phyloP scores from a whole-genome alignment of 1,284 basidiomycete genomes.

The Hemileia vastatrix region DNA sequence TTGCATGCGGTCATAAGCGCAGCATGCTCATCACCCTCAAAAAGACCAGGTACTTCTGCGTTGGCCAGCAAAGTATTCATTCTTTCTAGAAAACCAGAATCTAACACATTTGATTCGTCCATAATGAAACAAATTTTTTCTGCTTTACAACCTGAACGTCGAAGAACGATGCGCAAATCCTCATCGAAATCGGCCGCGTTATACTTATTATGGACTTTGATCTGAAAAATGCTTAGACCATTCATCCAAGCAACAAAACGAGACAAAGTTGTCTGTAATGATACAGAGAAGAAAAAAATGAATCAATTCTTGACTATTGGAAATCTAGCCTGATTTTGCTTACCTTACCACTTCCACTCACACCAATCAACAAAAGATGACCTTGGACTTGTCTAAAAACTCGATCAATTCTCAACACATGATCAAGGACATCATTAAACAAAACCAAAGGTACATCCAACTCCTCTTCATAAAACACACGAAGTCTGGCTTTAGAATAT shows the following conservation, averaged over 20 bases:
- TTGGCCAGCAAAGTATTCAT: slow-evolving; percentile 99
- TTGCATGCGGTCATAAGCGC: slow-evolving; percentile 97
- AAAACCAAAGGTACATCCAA: slow-evolving; percentile 95
- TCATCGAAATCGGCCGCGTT: slow-evolving; percentile 98
- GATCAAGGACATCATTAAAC: slow-evolving; percentile 96
- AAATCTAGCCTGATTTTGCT: slow-evolving; percentile 29
- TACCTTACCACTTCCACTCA: slow-evolving; percentile 95
- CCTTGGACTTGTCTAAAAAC: slow-evolving; percentile 99
- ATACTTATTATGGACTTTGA: slow-evolving; percentile 98
- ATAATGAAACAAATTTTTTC: slow-evolving; percentile 99
- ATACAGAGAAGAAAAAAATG: not conserved
- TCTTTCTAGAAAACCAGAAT: slow-evolving; percentile 94
- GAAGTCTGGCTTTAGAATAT: slow-evolving; percentile 89
- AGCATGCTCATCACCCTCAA: slow-evolving; percentile 94
- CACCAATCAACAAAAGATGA: slow-evolving; percentile 89
- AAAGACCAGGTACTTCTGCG: slow-evolving; percentile 97
- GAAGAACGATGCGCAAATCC: slow-evolving; percentile 83
- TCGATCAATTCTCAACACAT: slow-evolving; percentile 92
- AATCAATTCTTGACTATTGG: not conserved
- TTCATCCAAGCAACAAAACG: slow-evolving; percentile 99
- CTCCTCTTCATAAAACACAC: slow-evolving; percentile 95
- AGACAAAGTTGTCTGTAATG: slow-evolving; percentile 75
- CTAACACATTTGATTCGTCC: slow-evolving; percentile 98
- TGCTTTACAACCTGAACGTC: slow-evolving; percentile 90
- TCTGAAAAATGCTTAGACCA: slow-evolving; percentile 93